A percentile compares a stretch with the other conserved stretches of the same genome.
Evolutionary conservation across 768 basidiomycete genomes (phyloP).

Genomic region (Boletus sp.): DNA sequence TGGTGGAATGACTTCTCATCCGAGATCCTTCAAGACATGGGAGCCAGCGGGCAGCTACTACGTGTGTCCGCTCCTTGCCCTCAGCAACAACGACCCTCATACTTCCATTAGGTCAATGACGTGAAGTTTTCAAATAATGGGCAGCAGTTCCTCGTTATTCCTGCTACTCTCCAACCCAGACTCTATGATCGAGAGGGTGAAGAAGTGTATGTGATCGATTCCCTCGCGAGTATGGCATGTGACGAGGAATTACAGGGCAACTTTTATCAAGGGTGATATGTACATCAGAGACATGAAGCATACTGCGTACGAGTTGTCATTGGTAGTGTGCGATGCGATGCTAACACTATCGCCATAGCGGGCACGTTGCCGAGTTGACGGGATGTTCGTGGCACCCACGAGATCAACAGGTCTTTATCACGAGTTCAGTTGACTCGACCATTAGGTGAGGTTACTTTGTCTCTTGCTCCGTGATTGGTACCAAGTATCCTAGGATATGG

Average conservation of each 20-base stretch:
- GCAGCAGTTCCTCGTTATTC: constrained; percentile 80
- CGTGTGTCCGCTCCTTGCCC: constrained; percentile 39
- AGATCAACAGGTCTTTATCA: constrained; percentile 80
- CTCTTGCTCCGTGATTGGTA: background rate
- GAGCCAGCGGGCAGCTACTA: constrained; percentile 93
- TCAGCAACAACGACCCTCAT: background rate
- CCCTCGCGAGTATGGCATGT: constrained; percentile 31
- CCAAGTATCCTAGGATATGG: constrained; percentile 69
- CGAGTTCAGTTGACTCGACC: constrained; percentile 92
- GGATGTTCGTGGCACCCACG: constrained; percentile 93
- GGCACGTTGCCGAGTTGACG: constrained; percentile 90
- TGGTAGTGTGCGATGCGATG: constrained; percentile 1
- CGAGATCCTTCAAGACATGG: constrained; percentile 95
- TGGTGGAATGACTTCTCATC: constrained; percentile 89
- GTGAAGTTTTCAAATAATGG: constrained; percentile 87
- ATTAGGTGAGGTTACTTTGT: constrained; percentile 59
- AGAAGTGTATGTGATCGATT: constrained; percentile 64
- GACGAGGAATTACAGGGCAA: constrained; percentile 61
- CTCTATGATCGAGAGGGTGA: constrained; percentile 91
- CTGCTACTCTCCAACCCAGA: constrained; percentile 84
- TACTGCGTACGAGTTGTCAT: constrained; percentile 68
- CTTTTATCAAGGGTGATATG: constrained; percentile 90
- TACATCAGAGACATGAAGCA: constrained; percentile 99
- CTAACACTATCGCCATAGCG: constrained; percentile 46
- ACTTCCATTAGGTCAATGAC: constrained; percentile 70